These are phyloP conservation scores for Baorangia bicolor DNA, from an alignment of 768 basidiomycete genomes.

Conservation along the genomic window DNA sequence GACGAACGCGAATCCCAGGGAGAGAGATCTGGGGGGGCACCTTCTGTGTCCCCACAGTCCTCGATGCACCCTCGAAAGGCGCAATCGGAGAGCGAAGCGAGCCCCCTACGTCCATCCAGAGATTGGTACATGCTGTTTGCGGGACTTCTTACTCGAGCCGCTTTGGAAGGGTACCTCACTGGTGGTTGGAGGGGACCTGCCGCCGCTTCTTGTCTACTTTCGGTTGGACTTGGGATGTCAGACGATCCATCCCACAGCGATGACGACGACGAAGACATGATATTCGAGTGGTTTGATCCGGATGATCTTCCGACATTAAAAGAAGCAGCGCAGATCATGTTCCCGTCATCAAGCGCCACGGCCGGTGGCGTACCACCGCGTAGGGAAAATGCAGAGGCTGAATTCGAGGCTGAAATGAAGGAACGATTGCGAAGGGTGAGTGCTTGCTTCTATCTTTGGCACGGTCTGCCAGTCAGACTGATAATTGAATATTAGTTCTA, in stretches of 20 bases:
- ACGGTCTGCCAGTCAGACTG: not conserved
- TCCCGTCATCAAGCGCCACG: constrained; percentile 48
- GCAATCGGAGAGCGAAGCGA: constrained; percentile 39
- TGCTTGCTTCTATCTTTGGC: constrained; percentile 8
- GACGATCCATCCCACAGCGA: constrained; percentile 26
- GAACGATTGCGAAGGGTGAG: constrained; percentile 68
- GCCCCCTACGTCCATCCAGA: constrained; percentile 64
- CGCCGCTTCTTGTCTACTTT: constrained; percentile 68
- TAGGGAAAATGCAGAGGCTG: constrained; percentile 59
- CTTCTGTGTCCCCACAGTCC: constrained; percentile 12
- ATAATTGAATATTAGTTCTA: constrained; percentile 57
- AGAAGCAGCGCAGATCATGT: constrained; percentile 68
- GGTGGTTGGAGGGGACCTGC: constrained; percentile 77
- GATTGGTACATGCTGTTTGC: constrained; percentile 83
- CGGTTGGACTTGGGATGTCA: constrained; percentile 61
- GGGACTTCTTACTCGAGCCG: constrained; percentile 77
- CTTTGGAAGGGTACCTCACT: constrained; percentile 80
- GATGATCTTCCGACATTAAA: constrained; percentile 70
- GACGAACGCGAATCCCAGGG: constrained; percentile 38
- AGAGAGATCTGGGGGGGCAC: constrained; percentile 22
- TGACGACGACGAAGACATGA: constrained; percentile 34
- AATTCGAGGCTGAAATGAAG: constrained; percentile 75
- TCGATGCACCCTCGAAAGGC: constrained; percentile 18
- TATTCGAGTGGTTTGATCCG: constrained; percentile 65
- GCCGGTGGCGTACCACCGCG: constrained; percentile 27